A percentile compares a stretch with the other conserved stretches of the same genome.
These are phyloP conservation scores for Abortiporus biennis DNA, from an alignment of 1,284 basidiomycete species.

Conservation along the genomic window DNA sequence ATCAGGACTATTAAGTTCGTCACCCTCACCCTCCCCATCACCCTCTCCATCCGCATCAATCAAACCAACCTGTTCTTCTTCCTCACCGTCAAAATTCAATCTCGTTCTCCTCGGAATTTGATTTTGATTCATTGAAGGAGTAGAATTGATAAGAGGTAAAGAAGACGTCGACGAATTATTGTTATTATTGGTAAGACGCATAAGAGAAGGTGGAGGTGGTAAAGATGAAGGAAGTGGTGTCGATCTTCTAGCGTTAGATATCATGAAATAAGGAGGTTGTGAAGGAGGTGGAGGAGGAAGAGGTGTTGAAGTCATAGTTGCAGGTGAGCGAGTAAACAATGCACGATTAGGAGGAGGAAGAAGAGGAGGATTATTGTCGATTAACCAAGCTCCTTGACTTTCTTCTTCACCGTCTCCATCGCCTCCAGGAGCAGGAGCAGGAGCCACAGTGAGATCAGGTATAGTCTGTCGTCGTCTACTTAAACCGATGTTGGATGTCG, in stretches of 20 bases:
- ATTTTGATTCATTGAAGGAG: neutral
- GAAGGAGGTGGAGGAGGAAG: neutral
- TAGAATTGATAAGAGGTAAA: too few species aligned
- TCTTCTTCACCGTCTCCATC: too few species aligned
- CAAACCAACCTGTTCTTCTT: slow-evolving; percentile 2
- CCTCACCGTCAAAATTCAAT: slow-evolving; percentile 7
- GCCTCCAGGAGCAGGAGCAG: neutral
- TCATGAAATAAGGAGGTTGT: too few species aligned
- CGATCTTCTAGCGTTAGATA: too few species aligned
- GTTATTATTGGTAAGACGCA: neutral
- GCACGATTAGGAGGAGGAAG: neutral
- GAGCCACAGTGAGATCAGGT: neutral
- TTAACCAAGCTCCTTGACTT: too few species aligned
- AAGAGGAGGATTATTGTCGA: neutral
- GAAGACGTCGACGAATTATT: too few species aligned
- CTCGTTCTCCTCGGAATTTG: neutral
- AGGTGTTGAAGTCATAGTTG: neutral
- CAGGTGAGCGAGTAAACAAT: neutral
- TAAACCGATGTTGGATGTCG: neutral
- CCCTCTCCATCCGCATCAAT: slow-evolving; percentile 5
- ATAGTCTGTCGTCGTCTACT: neutral
- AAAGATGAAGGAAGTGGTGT: neutral
- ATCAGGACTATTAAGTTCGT: slow-evolving; percentile 8
- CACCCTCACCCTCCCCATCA: too few species aligned
- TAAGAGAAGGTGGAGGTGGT: neutral